Conservation (phyloP, 768 basidiomycete species). For the Mycena kentingensis region DNA sequence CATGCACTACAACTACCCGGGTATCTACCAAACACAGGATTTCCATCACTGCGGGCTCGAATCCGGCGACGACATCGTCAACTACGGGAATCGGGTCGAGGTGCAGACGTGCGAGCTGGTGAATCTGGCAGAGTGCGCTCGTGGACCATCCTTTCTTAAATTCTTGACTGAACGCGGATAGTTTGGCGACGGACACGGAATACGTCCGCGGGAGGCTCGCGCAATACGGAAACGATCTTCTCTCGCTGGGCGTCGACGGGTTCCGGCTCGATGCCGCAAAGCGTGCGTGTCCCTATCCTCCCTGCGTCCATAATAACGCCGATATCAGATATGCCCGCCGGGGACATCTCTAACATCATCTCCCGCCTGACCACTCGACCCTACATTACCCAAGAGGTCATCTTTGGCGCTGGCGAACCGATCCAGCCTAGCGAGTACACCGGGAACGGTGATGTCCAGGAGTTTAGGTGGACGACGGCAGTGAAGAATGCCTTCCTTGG, state of each 20-base stretch:
- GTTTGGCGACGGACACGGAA: constrained; percentile 63
- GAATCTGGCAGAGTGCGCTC: constrained; percentile 53
- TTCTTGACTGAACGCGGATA: constrained; percentile 25
- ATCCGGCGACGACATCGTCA: constrained; percentile 52
- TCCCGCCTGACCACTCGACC: constrained; percentile 41
- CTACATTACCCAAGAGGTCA: constrained; percentile 68
- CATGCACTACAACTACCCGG: constrained; percentile 56
- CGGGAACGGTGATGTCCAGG: constrained; percentile 59
- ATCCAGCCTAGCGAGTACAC: constrained; percentile 59
- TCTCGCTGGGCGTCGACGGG: constrained; percentile 64
- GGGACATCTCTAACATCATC: constrained; percentile 57
- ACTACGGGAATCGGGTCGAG: constrained; percentile 54
- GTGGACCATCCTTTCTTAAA: constrained; percentile 1
- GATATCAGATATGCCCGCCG: constrained; percentile 59
- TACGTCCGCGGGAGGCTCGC: constrained; percentile 60
- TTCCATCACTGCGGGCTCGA: constrained; percentile 69
- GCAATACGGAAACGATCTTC: constrained; percentile 57
- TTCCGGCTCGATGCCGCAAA: constrained; percentile 67
- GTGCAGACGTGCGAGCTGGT: constrained; percentile 60
- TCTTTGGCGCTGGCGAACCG: constrained; percentile 53
- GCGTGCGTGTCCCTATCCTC: constrained; percentile 37
- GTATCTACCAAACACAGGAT: constrained; percentile 50
- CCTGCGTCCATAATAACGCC: background rate
- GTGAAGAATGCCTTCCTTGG: constrained; percentile 54
- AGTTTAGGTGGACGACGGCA: constrained; percentile 66